Percentiles rank a stretch among this genome's conserved stretches.
These are phyloP conservation scores for Camelina sativa DNA, from an alignment of 345 rosid species.

Conservation along the genomic window DNA sequence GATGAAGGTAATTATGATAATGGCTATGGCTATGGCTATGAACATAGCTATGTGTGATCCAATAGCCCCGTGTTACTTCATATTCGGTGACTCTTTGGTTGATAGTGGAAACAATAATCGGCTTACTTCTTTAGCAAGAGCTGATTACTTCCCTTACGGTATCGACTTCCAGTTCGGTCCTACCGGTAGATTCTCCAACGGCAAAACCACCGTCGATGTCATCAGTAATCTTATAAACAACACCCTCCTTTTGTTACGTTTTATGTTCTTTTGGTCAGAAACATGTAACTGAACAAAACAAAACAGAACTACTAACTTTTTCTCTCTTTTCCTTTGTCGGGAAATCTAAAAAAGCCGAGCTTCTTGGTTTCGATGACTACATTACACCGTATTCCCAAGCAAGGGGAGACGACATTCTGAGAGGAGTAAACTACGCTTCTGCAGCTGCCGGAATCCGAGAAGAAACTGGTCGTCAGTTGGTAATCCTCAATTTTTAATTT, in stretches of 20 bases:
- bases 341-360: conserved; percentile 52
- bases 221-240: conserved; percentile 49
- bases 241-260: conserved; percentile 18
- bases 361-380: conserved; percentile 64
- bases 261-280: conserved; percentile 2
- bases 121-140: conserved; percentile 65
- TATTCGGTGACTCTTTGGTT: conserved; percentile 87
- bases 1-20: conserved; percentile 20
- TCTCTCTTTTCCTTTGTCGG: neutral
- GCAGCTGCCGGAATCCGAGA: conserved; percentile 88
- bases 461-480: conserved; percentile 86
- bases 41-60: conserved; percentile 47
- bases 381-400: conserved; percentile 66
- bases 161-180: conserved; percentile 76
- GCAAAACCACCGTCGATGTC: conserved; percentile 77
- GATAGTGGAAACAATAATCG: conserved; percentile 84
- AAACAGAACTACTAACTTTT: conserved; percentile 2
- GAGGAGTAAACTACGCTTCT: conserved; percentile 83
- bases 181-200: conserved; percentile 78
- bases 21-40: conserved; percentile 38
- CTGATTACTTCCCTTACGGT: conserved; percentile 83
- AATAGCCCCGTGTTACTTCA: conserved; percentile 74
- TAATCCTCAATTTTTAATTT: conserved; percentile 28
- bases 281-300: neutral
- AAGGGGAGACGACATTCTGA: conserved; percentile 55